Evolutionary conservation across 495 filamentous ascomycete species (phyloP).

Genomic region (Pyrenopolyporus hunteri): DNA sequence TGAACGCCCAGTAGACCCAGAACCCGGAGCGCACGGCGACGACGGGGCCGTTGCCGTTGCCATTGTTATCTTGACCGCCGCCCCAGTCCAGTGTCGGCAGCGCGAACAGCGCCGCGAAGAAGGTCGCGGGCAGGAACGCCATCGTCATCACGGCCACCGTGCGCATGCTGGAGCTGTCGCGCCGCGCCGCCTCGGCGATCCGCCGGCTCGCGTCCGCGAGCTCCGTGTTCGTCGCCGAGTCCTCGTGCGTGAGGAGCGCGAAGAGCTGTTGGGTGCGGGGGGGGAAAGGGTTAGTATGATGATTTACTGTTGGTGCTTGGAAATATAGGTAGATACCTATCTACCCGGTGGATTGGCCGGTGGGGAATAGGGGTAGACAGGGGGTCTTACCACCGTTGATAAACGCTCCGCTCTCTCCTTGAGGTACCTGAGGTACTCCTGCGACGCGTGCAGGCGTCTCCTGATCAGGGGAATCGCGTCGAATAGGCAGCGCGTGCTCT

Average conservation of each 20-base stretch:
- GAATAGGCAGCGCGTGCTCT: conserved; percentile 13
- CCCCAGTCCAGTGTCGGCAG: conserved; percentile 46
- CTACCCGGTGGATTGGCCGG: too few relatives aligned
- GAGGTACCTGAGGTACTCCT: conserved; percentile 33
- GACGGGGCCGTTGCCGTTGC: too few relatives aligned
- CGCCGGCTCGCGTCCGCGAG: conserved; percentile 32
- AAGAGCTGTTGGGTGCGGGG: conserved; percentile 19
- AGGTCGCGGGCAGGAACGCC: conserved; percentile 48
- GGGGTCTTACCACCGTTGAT: conserved; percentile 31
- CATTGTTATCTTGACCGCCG: too few relatives aligned
- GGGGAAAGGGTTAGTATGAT: not conserved
- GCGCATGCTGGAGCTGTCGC: conserved; percentile 48
- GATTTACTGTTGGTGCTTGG: too few relatives aligned
- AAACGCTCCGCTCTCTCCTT: conserved; percentile 34
- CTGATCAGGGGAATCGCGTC: conserved; percentile 28
- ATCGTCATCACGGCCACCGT: conserved; percentile 49
- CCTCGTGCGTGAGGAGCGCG: conserved; percentile 40
- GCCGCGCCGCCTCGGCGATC: conserved; percentile 40
- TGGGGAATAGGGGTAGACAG: not conserved
- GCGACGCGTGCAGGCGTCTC: conserved; percentile 33
- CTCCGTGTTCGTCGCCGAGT: conserved; percentile 29
- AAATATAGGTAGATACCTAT: too few relatives aligned
- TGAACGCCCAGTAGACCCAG: conserved; percentile 49
- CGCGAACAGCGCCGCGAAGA: conserved; percentile 46
- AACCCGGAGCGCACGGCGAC: conserved; percentile 41